Base-by-base conservation (phyloP, 129 eudicot genomes). In the Centella asiatica region DNA sequence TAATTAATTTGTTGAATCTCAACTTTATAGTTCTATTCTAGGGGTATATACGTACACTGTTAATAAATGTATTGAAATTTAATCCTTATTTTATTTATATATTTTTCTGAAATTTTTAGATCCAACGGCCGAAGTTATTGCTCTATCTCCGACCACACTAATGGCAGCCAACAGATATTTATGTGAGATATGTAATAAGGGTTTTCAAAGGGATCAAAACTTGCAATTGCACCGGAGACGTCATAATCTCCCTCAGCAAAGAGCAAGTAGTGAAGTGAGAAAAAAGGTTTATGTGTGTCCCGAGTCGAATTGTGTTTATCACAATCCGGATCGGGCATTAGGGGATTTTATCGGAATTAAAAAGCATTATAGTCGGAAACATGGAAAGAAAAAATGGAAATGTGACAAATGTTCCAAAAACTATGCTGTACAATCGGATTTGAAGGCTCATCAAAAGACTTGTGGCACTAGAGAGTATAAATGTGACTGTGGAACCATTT, bases 341-440 rank as follows among this genome's bases (percentile, higher is more conserved):
- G 95, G 95, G 0, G 95, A 84, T 69, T 86, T 87, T 12, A 84
- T 93, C 0, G 93, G 95, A 28, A 87, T 87, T 56, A 87, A 87
- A 78, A 87, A 87, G 62, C 95, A 87, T 57, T 87, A 68, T 29
- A 87, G 95, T 31, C 60, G 95, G 14, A 87, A 87, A 74, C 95
- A 87, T 42, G 95, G 95, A 5, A 93, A 87, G 77, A 87, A 87
- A 54, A 87, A 87, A 72, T 87, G 95, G 95, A 87, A 87, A 72
- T 87, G 95, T 26, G 93, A 87, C 48, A 81, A 84, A 60, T 84
- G 95, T 50, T 84, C 93, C 0, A 87, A 84, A 52, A 87, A 84
- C 45, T 83, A 87, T 24, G 95, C 95, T 0, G 93, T 87, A 36
- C 95, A 87, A 58, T 87, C 95, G 0, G 95, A 87, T 49, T 87